These are phyloP conservation scores for Hygrophorus russula DNA, from an alignment of 768 basidiomycete species.

Conservation along the genomic window DNA sequence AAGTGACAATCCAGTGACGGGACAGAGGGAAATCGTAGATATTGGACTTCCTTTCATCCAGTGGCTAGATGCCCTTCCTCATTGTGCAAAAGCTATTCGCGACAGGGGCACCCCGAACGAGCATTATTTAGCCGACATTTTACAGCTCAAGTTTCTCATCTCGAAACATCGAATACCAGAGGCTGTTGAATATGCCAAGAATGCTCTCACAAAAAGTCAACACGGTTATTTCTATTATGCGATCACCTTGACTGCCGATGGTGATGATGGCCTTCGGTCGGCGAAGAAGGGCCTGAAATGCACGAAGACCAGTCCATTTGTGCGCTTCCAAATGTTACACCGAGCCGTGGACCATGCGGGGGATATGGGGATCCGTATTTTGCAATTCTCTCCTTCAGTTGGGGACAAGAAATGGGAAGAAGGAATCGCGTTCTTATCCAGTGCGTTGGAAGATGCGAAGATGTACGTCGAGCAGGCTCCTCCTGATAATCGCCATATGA, in stretches of 20 bases:
- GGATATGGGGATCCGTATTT: conserved; percentile 37
- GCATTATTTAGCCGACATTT: conserved; percentile 46
- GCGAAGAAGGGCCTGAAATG: conserved; percentile 60
- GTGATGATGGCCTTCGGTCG: conserved; percentile 40
- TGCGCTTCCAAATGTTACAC: conserved; percentile 45
- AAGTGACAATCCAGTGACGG: conserved; percentile 28
- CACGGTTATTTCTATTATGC: conserved; percentile 56
- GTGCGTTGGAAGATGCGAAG: conserved; percentile 51
- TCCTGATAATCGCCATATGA: conserved; percentile 51
- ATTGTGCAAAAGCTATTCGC: conserved; percentile 47
- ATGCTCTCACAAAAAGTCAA: conserved; percentile 42
- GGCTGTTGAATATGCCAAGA: conserved; percentile 35
- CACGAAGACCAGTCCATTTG: conserved; percentile 39
- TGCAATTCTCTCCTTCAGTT: conserved; percentile 30
- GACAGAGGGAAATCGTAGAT: conserved; percentile 27
- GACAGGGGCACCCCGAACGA: conserved; percentile 28
- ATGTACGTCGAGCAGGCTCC: conserved; percentile 43
- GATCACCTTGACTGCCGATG: conserved; percentile 37
- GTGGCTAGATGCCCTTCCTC: conserved; percentile 49
- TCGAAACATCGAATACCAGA: conserved; percentile 36
- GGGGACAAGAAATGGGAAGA: conserved; percentile 42
- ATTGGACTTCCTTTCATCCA: conserved; percentile 47
- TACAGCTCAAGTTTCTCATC: conserved; percentile 52
- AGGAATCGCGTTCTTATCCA: conserved; percentile 48
- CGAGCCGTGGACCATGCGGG: conserved; percentile 54